phyloP scores from a whole-genome alignment of 768 basidiomycete genomes.

The Termitomyces sp. region DNA sequence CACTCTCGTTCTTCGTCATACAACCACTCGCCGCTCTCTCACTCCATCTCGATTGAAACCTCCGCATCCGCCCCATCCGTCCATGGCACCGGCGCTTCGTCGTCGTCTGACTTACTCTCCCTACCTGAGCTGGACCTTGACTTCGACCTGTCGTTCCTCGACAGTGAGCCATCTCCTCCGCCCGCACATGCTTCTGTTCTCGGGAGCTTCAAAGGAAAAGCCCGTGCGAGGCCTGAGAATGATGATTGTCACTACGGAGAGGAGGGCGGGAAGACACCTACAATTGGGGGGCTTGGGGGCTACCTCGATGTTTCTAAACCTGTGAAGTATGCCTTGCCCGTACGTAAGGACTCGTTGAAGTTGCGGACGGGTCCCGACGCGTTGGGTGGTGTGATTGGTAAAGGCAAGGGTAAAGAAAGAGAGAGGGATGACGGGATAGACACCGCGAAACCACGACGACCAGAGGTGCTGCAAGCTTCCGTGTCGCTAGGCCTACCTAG shows the following conservation, averaged over 20 bases:
- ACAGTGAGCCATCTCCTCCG: slow-evolving; percentile 6
- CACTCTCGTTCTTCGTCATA: slow-evolving; percentile 22
- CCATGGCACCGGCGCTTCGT: neutral
- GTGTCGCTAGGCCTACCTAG: neutral
- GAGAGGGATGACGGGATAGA: slow-evolving; percentile 5
- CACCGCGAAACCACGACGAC: slow-evolving; percentile 1
- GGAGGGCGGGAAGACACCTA: slow-evolving; percentile 17
- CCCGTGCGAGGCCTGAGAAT: slow-evolving; percentile 3
- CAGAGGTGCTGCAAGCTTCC: slow-evolving; percentile 1
- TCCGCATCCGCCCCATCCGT: neutral
- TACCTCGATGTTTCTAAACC: neutral
- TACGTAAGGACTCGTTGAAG: slow-evolving; percentile 5
- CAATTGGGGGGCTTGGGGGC: slow-evolving; percentile 4
- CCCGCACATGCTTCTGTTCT: neutral
- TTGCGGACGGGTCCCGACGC: neutral
- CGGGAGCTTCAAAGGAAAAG: slow-evolving; percentile 5
- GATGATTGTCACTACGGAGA: slow-evolving; percentile 19
- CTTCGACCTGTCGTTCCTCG: slow-evolving; percentile 25
- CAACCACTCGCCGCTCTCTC: slow-evolving; percentile 12
- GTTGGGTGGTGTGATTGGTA: neutral
- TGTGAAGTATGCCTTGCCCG: neutral
- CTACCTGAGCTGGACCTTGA: slow-evolving; percentile 24
- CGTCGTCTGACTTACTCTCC: slow-evolving; percentile 10
- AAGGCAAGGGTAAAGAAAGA: slow-evolving; percentile 6
- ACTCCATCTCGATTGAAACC: neutral